Conservation (phyloP, 1,284 basidiomycete genomes). For the Fistulinella cinereoalba region DNA sequence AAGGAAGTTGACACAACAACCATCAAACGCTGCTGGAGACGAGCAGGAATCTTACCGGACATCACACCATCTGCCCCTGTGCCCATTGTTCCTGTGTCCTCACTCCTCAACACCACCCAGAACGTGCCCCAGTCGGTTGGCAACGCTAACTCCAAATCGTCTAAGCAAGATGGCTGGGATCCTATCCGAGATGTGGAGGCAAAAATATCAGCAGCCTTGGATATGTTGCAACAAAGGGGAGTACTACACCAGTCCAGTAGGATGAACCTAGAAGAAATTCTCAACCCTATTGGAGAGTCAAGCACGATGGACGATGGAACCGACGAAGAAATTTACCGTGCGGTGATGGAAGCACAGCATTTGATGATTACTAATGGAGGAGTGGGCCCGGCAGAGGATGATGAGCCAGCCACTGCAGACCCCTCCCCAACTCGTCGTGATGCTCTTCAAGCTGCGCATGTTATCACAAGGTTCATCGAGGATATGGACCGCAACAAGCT, state of each 20-base stretch:
- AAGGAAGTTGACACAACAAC: constrained; percentile 2
- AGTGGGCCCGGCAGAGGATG: neutral
- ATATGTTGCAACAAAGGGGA: neutral
- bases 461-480: neutral
- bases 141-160: too few species aligned
- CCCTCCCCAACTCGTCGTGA: neutral
- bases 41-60: constrained; percentile 6
- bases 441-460: neutral
- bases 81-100: neutral
- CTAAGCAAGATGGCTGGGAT: too few species aligned
- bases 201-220: neutral
- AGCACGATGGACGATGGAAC: neutral
- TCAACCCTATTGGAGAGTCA: neutral
- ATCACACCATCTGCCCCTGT: neutral
- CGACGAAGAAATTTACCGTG: neutral
- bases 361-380: neutral
- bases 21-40: constrained; percentile 9
- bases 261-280: neutral
- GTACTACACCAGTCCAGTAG: neutral
- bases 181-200: too few species aligned
- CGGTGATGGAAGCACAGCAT: neutral
- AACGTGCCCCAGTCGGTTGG: too few species aligned
- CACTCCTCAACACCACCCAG: neutral
- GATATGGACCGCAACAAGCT: neutral
- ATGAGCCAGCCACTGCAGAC: neutral